Evolutionary conservation across 106 monocot species (phyloP), one percentile per base, ranked within the genome.

Genomic region (Dactylorhiza incarnata): DNA sequence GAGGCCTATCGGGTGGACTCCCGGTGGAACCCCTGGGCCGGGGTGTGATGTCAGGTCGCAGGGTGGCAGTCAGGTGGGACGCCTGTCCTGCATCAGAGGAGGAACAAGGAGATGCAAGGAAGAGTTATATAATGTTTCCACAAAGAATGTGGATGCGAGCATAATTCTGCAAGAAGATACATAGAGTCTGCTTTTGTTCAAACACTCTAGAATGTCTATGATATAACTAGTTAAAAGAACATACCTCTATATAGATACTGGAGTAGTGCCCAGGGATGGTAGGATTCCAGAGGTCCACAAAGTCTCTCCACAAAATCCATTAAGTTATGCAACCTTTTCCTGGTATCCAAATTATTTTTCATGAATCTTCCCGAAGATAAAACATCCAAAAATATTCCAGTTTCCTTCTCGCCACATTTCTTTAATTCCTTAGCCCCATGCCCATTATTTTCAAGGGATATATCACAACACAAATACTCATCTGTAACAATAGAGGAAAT

Each of bases 181-280:
- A 65, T 65, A 65, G 5, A 46, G 49, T 49, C 23, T 72, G 17
- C 9, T 72, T 49, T 49, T 44, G 4, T 3, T 10, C 47, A n/a
- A 46, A 69, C 17, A 13, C 7, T 19, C 16, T 14, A 43, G 45
- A 17, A 69, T 16, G 69, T 13, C 14, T 45, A 70, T n/a, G 20
- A 20, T 72, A 13, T 45, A 74, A 51, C 9, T 65, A n/a, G 23
- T 75, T 63, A 48, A 25, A 17, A 75, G 10, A 72, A 49, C 49
- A 24, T 85, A 99, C 99, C 99, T 90, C 91, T 83, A 87, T 81
- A 88, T 54, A 99, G 78, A 83, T 86, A 70, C 63, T 88, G 79
- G 49, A 99, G 45, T 73, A 99, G 86, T 46, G 86, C 84, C 70
- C 63, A 72, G 6, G 99, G 99, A 72, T 99, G 99, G 86, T 89